A percentile compares a stretch with the other conserved stretches of the same genome.
Evolutionary conservation across 257 asterid species (phyloP).

Genomic region (Salvia splendens): DNA sequence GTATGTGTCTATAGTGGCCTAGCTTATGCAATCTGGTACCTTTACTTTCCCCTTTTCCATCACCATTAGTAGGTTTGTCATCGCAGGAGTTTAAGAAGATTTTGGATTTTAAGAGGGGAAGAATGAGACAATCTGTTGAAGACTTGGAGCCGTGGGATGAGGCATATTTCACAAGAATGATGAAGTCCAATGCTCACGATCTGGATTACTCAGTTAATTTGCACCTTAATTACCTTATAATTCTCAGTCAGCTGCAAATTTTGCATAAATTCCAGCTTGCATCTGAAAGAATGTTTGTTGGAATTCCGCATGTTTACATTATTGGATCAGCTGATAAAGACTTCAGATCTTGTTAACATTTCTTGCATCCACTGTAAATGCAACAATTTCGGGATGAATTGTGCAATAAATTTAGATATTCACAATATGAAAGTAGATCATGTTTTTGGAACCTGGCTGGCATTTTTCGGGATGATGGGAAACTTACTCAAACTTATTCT

Average conservation of each 20-base stretch:
- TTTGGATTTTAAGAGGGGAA: conserved; percentile 62
- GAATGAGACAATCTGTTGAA: conserved; percentile 41
- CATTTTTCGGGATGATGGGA: conserved; percentile 16
- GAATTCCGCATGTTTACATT: conserved; percentile 8
- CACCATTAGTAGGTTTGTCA: conserved; percentile 28
- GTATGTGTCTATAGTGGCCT: conserved; percentile 40
- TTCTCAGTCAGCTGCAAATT: conserved; percentile 29
- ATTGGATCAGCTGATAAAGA: conserved; percentile 20
- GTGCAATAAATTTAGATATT: conserved; percentile 1
- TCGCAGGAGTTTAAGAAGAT: conserved; percentile 73
- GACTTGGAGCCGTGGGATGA: conserved; percentile 98
- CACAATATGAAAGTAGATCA: conserved; percentile 15
- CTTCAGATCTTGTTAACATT: conserved; percentile 17
- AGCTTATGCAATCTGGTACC: conserved; percentile 24
- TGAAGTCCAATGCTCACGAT: conserved; percentile 70
- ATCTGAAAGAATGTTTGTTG: conserved; percentile 7
- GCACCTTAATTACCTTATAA: conserved; percentile 28
- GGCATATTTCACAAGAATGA: conserved; percentile 75
- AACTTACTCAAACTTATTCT: not conserved
- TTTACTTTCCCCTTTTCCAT: conserved; percentile 3
- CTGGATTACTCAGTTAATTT: conserved; percentile 71
- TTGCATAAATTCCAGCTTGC: conserved; percentile 17
- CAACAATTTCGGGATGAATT: conserved; percentile 5
- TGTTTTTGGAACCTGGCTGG: conserved; percentile 19
- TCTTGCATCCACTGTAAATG: conserved; percentile 18